Percentiles rank a stretch among this genome's conserved stretches.
These are phyloP conservation scores for Coniochaeta sp. DNA, from an alignment of 2,329 filamentous ascomycete species.

Conservation along the genomic window DNA sequence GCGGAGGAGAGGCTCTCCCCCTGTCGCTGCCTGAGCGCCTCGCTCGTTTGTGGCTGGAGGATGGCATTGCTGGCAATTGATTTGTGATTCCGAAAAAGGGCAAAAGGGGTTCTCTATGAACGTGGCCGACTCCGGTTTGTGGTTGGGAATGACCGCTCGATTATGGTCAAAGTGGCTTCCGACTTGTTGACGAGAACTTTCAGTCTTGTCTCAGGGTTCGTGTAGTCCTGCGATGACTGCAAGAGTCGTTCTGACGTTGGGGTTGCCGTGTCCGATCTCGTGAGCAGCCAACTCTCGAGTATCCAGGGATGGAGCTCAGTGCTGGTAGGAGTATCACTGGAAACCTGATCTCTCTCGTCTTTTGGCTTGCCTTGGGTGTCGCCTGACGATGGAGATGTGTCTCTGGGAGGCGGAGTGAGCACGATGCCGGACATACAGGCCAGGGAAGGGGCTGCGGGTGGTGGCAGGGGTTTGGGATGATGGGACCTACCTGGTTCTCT, in stretches of 20 bases:
- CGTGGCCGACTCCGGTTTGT: not conserved
- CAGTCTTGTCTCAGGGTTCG: not conserved
- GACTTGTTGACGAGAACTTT: not conserved
- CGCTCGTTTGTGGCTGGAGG: not conserved
- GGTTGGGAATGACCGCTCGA: not conserved
- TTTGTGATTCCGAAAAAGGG: not conserved
- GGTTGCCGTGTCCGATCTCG: not conserved
- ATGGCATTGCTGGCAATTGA: not conserved
- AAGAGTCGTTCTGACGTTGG: not conserved
- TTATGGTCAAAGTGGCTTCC: not conserved
- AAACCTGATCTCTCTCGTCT: not conserved
- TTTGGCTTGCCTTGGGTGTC: not conserved
- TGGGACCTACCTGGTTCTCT: not conserved
- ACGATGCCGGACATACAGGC: not conserved
- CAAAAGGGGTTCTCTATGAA: too few species aligned
- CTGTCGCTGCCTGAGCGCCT: constrained; percentile 1
- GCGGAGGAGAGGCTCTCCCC: not conserved
- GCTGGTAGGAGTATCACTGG: not conserved
- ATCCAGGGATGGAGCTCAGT: not conserved
- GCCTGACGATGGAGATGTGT: not conserved
- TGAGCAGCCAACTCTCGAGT: constrained; percentile 1
- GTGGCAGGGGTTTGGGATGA: not conserved
- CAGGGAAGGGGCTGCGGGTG: not conserved
- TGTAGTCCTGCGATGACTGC: not conserved
- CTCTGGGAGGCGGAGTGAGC: not conserved